Conservation (phyloP, 169 alveolate species). For the Eimeria acervulina region DNA sequence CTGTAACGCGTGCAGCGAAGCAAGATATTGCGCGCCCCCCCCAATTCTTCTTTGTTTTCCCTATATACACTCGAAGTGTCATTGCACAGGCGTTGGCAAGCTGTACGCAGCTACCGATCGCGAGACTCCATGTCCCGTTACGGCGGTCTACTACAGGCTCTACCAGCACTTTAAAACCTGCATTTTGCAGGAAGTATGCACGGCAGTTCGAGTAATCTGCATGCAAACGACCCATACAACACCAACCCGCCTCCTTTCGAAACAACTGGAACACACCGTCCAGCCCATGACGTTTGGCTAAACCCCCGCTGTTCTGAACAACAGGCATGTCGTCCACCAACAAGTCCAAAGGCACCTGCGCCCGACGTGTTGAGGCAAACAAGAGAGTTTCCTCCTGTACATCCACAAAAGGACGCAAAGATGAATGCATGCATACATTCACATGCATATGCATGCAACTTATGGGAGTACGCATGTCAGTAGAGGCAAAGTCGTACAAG, state of each 20-base stretch:
- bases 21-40: conserved; percentile 60
- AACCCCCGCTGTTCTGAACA: conserved; percentile 11
- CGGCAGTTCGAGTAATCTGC: conserved; percentile 82
- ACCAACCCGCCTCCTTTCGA: conserved; percentile 82
- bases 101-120: conserved; percentile 88
- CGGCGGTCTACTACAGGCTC: conserved; percentile 87
- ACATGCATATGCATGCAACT: not conserved
- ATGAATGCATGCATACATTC: not conserved
- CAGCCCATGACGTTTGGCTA: not conserved
- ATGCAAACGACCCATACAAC: conserved; percentile 79
- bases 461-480: too few species aligned
- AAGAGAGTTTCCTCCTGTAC: conserved; percentile 52
- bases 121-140: conserved; percentile 86
- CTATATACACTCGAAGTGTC: conserved; percentile 86
- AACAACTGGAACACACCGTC: conserved; percentile 64
- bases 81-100: conserved; percentile 86
- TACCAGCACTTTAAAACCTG: conserved; percentile 85
- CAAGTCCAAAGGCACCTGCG: conserved; percentile 73
- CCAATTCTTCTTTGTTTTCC: conserved; percentile 76
- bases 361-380: conserved; percentile 62
- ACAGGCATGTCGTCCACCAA: conserved; percentile 81
- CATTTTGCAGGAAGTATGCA: conserved; percentile 81
- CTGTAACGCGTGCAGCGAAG: conserved; percentile 55
- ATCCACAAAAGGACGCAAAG: not conserved
- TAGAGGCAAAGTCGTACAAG: too few species aligned